Evolutionary conservation across 2,329 filamentous ascomycete species (phyloP), one percentile per base, ranked within the genome.

Genomic region (Hymenoscyphus salicellus): DNA sequence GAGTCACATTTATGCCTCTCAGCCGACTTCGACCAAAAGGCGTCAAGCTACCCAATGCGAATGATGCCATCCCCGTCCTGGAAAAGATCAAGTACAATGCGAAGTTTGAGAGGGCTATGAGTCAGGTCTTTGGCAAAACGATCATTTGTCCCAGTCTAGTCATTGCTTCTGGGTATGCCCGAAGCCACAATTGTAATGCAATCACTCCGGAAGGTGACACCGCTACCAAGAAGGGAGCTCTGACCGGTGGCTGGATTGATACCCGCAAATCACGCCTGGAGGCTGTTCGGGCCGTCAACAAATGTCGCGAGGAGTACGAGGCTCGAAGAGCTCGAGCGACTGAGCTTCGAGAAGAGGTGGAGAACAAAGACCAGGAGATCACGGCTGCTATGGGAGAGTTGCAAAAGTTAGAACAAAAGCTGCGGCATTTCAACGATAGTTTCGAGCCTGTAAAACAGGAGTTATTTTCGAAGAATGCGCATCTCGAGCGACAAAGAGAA

Each of bases 161-260:
- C 58, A 86, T 97, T 65, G 95, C 93, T 58, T 87, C 90, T 14
- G 93, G 97, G 74, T 97, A 97, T 75, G 92, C 95, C 26, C 87
- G 94, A 73, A 96, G 91, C 72, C 94, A 98, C 73, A 91, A 91
- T 20, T 88, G 98, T 28, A 93, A 93, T 72, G 93, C 92, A 38
- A 97, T 99, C 70, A 99, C 95, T 0, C 90, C 92, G 3, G 93
- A 98, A 64, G 95, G 95, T 77, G 94, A 98, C 77, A 92, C 92
- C 36, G 93, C 93, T 1, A 96, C 97, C 79, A 97, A 96, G 79
- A 90, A 94, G 71, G 95, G 95, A 78, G 94, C 93, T 16, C 87
- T 99, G 81, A 97, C 93, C 58, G 95, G 95, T 81, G 95, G 95
- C 72, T 99, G 90, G 75, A 90, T 97, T 68, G 95, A 99, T 74